phyloP scores from a whole-genome alignment of 768 basidiomycete genomes.

The Leccinum truebloodii region DNA sequence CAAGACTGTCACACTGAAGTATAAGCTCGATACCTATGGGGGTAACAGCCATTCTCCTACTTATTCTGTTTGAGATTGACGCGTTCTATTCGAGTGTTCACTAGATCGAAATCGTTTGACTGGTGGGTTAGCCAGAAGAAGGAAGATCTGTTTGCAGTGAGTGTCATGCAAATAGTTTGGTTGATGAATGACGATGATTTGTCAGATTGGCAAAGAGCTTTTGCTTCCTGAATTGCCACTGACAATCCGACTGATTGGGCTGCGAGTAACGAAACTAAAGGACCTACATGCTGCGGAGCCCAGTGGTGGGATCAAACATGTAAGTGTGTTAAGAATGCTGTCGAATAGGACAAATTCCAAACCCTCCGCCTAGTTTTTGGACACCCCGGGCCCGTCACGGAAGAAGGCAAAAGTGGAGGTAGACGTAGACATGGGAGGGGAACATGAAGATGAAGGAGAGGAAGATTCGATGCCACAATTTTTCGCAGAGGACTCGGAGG shows the following conservation, averaged over 20 bases:
- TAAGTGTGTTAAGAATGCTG: constrained; percentile 35
- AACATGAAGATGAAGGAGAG: constrained; percentile 24
- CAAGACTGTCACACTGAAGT: constrained; percentile 88
- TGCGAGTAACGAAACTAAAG: constrained; percentile 86
- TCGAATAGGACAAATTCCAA: neutral
- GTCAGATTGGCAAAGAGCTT: constrained; percentile 77
- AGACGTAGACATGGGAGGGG: constrained; percentile 10
- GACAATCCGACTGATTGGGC: constrained; percentile 80
- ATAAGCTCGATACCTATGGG: constrained; percentile 89
- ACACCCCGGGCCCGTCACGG: constrained; percentile 36
- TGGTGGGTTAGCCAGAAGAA: constrained; percentile 74
- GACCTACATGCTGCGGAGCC: constrained; percentile 60
- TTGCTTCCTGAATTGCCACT: constrained; percentile 80
- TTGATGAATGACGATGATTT: constrained; percentile 7
- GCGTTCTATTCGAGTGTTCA: constrained; percentile 53
- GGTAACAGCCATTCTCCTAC: constrained; percentile 39
- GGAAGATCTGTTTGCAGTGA: constrained; percentile 74
- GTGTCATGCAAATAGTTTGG: constrained; percentile 22
- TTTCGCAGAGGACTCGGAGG: constrained; percentile 44
- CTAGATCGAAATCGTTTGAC: constrained; percentile 78
- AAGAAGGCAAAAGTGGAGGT: constrained; percentile 42
- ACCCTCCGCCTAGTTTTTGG: constrained; percentile 54
- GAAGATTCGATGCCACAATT: constrained; percentile 52
- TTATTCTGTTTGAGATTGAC: constrained; percentile 10
- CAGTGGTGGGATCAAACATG: constrained; percentile 69